A percentile compares a stretch with the other conserved stretches of the same genome.
These are phyloP conservation scores for Astrothelium macrocarpum DNA, from an alignment of 495 filamentous ascomycete species.

Conservation along the genomic window DNA sequence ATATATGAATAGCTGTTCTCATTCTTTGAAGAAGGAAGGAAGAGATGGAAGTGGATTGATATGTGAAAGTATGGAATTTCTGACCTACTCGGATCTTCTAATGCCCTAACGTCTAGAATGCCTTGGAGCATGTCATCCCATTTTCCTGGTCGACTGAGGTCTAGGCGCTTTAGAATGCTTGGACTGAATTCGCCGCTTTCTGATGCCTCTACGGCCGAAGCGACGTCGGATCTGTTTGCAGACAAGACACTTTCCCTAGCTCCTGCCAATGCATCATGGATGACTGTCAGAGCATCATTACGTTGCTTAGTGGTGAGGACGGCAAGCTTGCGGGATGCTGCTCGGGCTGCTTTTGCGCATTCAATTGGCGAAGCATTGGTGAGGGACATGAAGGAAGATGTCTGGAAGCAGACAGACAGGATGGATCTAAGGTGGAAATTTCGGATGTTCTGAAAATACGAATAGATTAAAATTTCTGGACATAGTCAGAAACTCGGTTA, in stretches of 20 bases:
- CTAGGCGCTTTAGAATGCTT: constrained; percentile 83
- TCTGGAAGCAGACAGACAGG: background rate
- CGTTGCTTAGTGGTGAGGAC: constrained; percentile 39
- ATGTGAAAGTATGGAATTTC: too few relatives aligned
- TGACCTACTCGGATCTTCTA: constrained; percentile 76
- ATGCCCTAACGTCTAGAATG: constrained; percentile 75
- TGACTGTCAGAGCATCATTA: constrained; percentile 73
- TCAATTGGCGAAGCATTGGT: constrained; percentile 34
- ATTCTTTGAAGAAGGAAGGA: constrained; percentile 1
- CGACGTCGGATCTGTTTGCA: constrained; percentile 77
- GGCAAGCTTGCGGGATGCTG: constrained; percentile 31
- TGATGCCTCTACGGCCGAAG: constrained; percentile 59
- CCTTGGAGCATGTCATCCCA: constrained; percentile 97
- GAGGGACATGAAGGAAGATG: constrained; percentile 30
- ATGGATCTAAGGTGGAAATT: background rate
- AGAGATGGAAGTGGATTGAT: too few relatives aligned
- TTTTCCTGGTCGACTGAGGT: constrained; percentile 76
- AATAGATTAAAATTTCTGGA: background rate
- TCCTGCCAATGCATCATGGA: constrained; percentile 59
- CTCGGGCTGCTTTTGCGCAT: constrained; percentile 30
- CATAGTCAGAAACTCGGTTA: too few relatives aligned
- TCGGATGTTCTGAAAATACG: background rate
- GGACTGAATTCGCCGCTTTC: constrained; percentile 64
- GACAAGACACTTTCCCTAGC: constrained; percentile 67
- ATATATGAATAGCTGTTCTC: background rate